These are phyloP conservation scores for Thraustochytrium striatum DNA, from an alignment of 352 stramenopile genomes.

Conservation along the genomic window DNA sequence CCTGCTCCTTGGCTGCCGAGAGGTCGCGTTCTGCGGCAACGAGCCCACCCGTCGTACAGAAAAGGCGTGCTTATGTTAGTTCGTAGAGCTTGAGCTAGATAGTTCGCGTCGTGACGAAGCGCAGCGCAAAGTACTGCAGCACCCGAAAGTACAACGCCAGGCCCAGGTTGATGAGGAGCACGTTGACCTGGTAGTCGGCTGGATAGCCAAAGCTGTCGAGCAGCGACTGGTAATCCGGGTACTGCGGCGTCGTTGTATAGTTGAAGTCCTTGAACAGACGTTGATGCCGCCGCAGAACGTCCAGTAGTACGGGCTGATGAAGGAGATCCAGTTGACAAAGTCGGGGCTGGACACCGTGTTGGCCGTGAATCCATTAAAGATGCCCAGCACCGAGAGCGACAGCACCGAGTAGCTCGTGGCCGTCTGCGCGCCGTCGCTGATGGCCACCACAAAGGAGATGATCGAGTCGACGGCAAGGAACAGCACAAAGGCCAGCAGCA, in stretches of 20 bases:
- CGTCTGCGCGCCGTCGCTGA: not conserved
- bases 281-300: not conserved
- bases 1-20: too few species aligned
- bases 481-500: not conserved
- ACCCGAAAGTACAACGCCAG: slow-evolving; percentile 1
- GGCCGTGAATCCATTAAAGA: slow-evolving; percentile 21
- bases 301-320: not conserved
- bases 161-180: not conserved
- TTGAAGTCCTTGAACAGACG: not conserved
- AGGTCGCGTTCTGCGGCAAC: too few species aligned
- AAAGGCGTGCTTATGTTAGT: too few species aligned
- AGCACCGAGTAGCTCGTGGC: not conserved
- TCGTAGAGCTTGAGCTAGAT: too few species aligned
- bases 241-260: not conserved
- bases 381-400: not conserved
- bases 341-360: not conserved
- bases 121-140: not conserved
- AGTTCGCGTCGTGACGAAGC: not conserved
- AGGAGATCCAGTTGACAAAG: not conserved
- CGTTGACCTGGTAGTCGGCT: not conserved
- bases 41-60: too few species aligned
- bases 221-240: not conserved
- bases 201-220: not conserved
- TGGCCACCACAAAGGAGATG: not conserved
- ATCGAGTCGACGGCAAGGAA: not conserved